Percentiles rank a stretch among this genome's conserved stretches.
phyloP scores from a whole-genome alignment of 2,329 filamentous ascomycete species.

The Stagonosporopsis rhizophila region DNA sequence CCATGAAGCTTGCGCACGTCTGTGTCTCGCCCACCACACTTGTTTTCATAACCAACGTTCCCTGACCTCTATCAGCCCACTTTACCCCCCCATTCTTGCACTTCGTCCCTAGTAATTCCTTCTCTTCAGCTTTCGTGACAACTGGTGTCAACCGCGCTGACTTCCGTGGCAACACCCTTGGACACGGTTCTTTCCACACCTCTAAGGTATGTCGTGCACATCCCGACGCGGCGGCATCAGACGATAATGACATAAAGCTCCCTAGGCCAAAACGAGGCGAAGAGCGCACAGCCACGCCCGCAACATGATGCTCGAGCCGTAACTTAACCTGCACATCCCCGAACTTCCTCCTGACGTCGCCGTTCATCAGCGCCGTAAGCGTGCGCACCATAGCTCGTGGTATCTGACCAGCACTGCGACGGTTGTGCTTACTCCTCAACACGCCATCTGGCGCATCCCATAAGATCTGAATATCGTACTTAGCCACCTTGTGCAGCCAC shows the following conservation, averaged over 20 bases:
- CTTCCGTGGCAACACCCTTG: slow-evolving; percentile 9
- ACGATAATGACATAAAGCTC: slow-evolving; percentile 13
- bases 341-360: slow-evolving; percentile 17
- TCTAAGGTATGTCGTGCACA: slow-evolving; percentile 15
- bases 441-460: slow-evolving; percentile 32
- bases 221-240: neutral
- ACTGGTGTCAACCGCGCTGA: slow-evolving; percentile 15
- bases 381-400: slow-evolving; percentile 28
- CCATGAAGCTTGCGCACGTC: slow-evolving; percentile 10
- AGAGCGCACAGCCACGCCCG: slow-evolving; percentile 13
- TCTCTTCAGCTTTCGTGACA: slow-evolving; percentile 10
- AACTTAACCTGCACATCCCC: slow-evolving; percentile 26
- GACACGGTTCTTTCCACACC: slow-evolving; percentile 19
- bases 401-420: slow-evolving; percentile 25
- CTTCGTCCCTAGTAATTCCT: neutral
- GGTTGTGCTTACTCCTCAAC: slow-evolving; percentile 25
- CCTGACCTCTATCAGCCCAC: slow-evolving; percentile 6
- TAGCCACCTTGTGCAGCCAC: slow-evolving; percentile 34
- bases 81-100: neutral
- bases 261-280: slow-evolving; percentile 25
- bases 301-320: slow-evolving; percentile 21
- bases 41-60: slow-evolving; percentile 9
- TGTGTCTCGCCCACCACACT: neutral
- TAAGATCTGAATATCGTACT: slow-evolving; percentile 33
- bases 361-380: slow-evolving; percentile 26